Percentiles rank a stretch among this genome's conserved stretches.
Conservation (phyloP, 2,329 filamentous ascomycete species). For the Epichloe festucae region DNA sequence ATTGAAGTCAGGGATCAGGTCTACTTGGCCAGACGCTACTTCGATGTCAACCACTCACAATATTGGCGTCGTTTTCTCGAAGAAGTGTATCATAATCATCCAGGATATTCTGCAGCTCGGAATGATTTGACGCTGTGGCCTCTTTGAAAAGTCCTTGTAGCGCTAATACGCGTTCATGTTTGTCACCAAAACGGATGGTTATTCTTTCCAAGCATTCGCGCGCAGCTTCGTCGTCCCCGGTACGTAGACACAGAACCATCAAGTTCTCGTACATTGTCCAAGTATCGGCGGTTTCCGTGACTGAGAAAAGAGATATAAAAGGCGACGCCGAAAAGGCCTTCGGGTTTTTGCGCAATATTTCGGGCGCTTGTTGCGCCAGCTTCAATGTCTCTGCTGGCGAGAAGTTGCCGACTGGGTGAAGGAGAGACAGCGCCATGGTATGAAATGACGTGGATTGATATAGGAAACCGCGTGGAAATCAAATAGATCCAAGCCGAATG, state of each 20-base stretch:
- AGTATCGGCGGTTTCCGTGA: constrained; percentile 60
- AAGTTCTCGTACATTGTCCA: constrained; percentile 85
- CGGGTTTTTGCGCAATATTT: constrained; percentile 39
- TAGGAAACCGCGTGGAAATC: background rate
- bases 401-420: constrained; percentile 44
- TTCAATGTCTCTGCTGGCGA: constrained; percentile 41
- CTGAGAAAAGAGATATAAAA: constrained; percentile 37
- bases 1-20: constrained; percentile 10
- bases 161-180: constrained; percentile 78
- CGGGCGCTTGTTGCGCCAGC: constrained; percentile 48
- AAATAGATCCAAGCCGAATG: background rate
- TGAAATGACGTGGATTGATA: constrained; percentile 1
- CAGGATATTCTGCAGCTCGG: constrained; percentile 55
- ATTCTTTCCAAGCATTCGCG: constrained; percentile 63
- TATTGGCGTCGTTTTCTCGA: constrained; percentile 60
- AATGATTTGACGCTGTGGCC: constrained; percentile 55
- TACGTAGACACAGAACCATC: constrained; percentile 69
- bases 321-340: constrained; percentile 42
- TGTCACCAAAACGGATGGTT: constrained; percentile 63
- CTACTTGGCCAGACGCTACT: background rate
- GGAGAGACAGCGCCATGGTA: constrained; percentile 37
- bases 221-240: constrained; percentile 69
- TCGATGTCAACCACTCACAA: constrained; percentile 39
- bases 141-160: constrained; percentile 75
- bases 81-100: constrained; percentile 68